Percentiles rank a stretch among this genome's conserved stretches.
phyloP scores from a whole-genome alignment of 176 grass and related monocot species.

The Olyra latifolia region DNA sequence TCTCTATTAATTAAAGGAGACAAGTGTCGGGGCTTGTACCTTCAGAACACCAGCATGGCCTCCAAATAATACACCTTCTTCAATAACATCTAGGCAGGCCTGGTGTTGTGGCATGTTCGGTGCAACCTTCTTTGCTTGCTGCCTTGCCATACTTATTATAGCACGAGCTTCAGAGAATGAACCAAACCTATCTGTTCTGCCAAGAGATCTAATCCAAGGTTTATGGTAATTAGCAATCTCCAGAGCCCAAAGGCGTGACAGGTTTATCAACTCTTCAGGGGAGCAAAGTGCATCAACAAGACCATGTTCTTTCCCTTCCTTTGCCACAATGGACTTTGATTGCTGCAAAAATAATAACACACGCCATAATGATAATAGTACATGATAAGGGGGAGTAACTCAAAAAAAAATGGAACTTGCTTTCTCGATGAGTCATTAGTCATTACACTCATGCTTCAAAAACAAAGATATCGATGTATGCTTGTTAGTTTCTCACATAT shows the following conservation, averaged over 20 bases:
- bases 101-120: constrained; percentile 88
- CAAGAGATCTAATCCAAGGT: constrained; percentile 85
- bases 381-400: not conserved
- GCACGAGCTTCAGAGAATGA: constrained; percentile 82
- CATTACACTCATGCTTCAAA: not conserved
- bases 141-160: constrained; percentile 61
- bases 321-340: constrained; percentile 72
- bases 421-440: constrained; percentile 2
- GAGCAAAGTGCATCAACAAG: constrained; percentile 75
- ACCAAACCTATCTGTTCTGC: constrained; percentile 71
- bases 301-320: constrained; percentile 86
- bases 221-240: constrained; percentile 74
- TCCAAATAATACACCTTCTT: constrained; percentile 77
- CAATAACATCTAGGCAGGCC: constrained; percentile 73
- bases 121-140: constrained; percentile 64
- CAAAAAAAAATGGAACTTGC: not conserved
- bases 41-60: constrained; percentile 90
- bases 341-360: constrained; percentile 58
- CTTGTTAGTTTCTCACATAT: no score
- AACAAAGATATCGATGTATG: not conserved
- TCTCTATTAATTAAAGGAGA: not conserved
- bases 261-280: constrained; percentile 71
- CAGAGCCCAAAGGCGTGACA: constrained; percentile 76
- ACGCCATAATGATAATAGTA: constrained; percentile 7
- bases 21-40: constrained; percentile 40